phyloP scores from a whole-genome alignment of 2,329 filamentous ascomycete genomes.

The Fusarium sp. region DNA sequence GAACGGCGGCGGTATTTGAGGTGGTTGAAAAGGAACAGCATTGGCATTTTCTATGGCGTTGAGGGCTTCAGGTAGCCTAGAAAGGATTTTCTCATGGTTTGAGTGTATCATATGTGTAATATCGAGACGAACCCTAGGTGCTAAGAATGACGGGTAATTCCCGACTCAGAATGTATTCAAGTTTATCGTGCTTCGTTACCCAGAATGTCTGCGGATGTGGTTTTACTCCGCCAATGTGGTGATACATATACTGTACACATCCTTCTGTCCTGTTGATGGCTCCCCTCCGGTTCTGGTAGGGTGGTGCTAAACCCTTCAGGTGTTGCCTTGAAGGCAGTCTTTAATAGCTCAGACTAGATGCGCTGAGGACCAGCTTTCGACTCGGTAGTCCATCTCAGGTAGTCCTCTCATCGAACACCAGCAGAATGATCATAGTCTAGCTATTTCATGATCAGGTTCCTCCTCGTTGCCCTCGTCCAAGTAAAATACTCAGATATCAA shows the following conservation, averaged over 20 bases:
- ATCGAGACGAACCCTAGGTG: conserved; percentile 7
- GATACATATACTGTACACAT: conserved; percentile 24
- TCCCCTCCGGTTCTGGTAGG: not conserved
- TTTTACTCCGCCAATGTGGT: not conserved
- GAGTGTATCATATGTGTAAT: conserved; percentile 36
- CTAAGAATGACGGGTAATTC: conserved; percentile 6
- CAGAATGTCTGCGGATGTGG: not conserved
- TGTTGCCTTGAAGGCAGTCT: not conserved
- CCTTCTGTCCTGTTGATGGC: not conserved
- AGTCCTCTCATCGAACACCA: not conserved
- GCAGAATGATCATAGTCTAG: not conserved
- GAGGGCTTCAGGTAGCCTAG: conserved; percentile 25
- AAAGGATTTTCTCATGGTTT: conserved; percentile 16
- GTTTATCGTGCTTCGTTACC: not conserved
- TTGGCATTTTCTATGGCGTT: conserved; percentile 37
- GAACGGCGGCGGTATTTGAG: conserved; percentile 11
- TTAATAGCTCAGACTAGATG: too few species aligned
- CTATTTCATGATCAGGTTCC: not conserved
- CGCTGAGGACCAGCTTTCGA: not conserved
- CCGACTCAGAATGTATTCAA: conserved; percentile 31
- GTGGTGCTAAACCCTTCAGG: not conserved
- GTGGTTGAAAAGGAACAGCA: conserved; percentile 5
- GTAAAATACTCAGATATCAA: conserved; percentile 12
- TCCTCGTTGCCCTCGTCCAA: not conserved
- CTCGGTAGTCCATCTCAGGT: not conserved